These are phyloP conservation scores for Aspergillus novoparasiticus DNA, from an alignment of 2,329 filamentous ascomycete species.

Conservation along the genomic window DNA sequence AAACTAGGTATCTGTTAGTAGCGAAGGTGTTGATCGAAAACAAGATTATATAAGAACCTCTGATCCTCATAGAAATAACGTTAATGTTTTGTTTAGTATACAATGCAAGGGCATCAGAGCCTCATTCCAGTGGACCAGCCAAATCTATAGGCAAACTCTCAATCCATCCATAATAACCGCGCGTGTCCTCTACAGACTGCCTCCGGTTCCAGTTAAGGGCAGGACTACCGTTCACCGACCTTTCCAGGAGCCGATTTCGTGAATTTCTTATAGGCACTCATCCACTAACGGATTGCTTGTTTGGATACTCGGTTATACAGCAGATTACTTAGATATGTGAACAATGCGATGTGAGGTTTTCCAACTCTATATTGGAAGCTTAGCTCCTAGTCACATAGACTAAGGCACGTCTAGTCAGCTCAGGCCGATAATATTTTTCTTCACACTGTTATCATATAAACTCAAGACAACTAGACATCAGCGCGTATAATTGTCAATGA, in stretches of 20 bases:
- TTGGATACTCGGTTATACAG: neutral
- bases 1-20: neutral
- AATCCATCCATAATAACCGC: conserved; percentile 11
- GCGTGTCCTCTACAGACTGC: neutral
- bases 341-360: neutral
- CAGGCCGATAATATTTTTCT: neutral
- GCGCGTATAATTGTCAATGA: neutral
- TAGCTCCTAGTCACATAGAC: neutral
- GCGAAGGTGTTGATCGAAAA: neutral
- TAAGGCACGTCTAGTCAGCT: neutral
- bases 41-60: neutral
- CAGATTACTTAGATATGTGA: neutral
- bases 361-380: neutral
- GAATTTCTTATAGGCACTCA: neutral
- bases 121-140: conserved; percentile 2
- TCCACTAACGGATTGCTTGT: neutral
- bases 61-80: neutral
- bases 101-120: conserved; percentile 21
- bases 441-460: neutral
- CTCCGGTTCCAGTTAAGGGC: neutral
- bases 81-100: neutral
- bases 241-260: neutral
- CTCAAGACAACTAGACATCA: neutral
- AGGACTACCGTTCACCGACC: neutral
- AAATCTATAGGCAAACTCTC: conserved; percentile 18